Evolutionary conservation across 2,329 filamentous ascomycete genomes (phyloP), one percentile per base, ranked within the genome.

Genomic region (Dryadomyces quercus-mongolicae): DNA sequence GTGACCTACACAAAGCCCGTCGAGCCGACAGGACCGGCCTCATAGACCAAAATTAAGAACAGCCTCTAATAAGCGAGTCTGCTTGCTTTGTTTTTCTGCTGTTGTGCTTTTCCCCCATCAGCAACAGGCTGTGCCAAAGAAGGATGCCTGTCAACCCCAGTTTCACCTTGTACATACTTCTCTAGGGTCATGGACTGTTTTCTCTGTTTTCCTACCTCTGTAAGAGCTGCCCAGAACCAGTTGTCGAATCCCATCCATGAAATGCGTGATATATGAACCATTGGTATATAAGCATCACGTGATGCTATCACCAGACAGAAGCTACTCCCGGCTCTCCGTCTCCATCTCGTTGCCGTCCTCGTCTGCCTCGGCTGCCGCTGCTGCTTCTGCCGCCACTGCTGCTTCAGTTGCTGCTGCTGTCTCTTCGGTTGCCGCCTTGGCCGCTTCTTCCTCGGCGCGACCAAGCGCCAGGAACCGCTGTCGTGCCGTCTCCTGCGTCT

Each of bases 1-100:
- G 86, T 92, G 58, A 90, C 87, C 51, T 92, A 87, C 68, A 87
- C 86, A 62, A 91, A 90, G 73, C 84, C 84, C 43, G 80, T 83
- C 54, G 77, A 82, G 61, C 76, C 80, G 38, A 72, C 74, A 51
- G 72, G 70, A 20, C 68, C 71, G 52, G 74, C 76, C 64, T 80
- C 71, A 74, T 71, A 62, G 40, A 40, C 43, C 12, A 43, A 9
- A 18, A 2, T 10, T 5, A 15, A 34, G 16, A 18, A 21, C 45
- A 31, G 10, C 7, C 21, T 48, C 46, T 21, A 47, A 16, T 21
- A 6, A 6, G 6, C 45, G 45, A 48, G 25, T 31, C 25, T 31
- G 25, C 25, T 31, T 31, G 25, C 8, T 31, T 31, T 31, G 25
- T 31, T 31, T 31, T 31, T 31, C 25, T 31, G 25, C 4, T 4